Conservation (phyloP, 768 basidiomycete genomes). For the Rubroboletus satanas region DNA sequence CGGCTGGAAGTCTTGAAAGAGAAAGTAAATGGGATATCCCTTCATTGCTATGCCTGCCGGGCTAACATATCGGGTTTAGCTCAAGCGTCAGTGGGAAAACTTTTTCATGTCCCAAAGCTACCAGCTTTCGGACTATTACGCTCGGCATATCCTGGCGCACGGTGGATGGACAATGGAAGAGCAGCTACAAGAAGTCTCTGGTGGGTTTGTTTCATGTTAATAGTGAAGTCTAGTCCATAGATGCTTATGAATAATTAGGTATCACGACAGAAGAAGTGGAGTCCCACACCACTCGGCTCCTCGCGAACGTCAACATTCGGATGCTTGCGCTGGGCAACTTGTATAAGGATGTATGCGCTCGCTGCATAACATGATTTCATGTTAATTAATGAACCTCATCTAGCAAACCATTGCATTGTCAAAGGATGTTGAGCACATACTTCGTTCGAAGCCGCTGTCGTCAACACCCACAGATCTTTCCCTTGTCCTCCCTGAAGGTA, state of each 20-base stretch:
- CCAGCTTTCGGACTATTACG: conserved; percentile 72
- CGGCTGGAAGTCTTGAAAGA: conserved; percentile 82
- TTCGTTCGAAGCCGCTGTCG: conserved; percentile 49
- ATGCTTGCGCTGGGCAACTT: conserved; percentile 84
- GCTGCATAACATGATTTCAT: neutral
- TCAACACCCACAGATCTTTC: conserved; percentile 38
- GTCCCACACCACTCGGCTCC: conserved; percentile 51
- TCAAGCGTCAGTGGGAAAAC: conserved; percentile 78
- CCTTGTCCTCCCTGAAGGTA: conserved; percentile 71
- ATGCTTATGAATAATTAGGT: conserved; percentile 38
- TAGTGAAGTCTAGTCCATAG: neutral
- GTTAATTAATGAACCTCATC: conserved; percentile 3
- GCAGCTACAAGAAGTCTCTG: conserved; percentile 65
- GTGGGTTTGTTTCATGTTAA: conserved; percentile 42
- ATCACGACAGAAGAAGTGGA: conserved; percentile 70
- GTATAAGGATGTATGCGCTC: conserved; percentile 62
- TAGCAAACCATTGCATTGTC: conserved; percentile 78
- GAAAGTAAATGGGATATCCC: conserved; percentile 47
- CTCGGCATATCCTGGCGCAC: conserved; percentile 65
- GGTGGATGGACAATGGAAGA: conserved; percentile 76
- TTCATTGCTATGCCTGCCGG: neutral
- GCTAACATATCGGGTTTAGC: conserved; percentile 37
- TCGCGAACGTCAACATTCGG: conserved; percentile 64
- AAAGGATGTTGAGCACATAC: conserved; percentile 63
- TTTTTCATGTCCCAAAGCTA: conserved; percentile 85